These are phyloP conservation scores for Stentor coeruleus DNA, from an alignment of 73 alveolate species.

Conservation along the genomic window DNA sequence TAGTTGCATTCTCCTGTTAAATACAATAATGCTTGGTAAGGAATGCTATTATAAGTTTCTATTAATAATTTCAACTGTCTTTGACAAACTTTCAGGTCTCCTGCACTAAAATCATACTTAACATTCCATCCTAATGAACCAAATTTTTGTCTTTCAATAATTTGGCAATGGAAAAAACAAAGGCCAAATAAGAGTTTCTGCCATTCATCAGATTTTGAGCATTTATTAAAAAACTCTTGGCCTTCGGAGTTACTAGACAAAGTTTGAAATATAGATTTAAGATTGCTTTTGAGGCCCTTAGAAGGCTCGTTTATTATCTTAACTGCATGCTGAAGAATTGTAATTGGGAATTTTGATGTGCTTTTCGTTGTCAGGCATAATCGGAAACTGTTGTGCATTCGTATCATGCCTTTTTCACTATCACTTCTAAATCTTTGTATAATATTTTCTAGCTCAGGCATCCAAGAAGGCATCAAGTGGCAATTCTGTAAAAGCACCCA, in stretches of 20 bases:
- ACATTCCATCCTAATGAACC: slow-evolving; percentile 99
- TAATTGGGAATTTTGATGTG: slow-evolving; percentile 89
- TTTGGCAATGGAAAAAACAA: slow-evolving; percentile 95
- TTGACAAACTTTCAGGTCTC: slow-evolving; percentile 94
- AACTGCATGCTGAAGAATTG: slow-evolving; percentile 89
- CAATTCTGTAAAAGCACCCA: slow-evolving; percentile 98
- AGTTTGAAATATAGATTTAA: slow-evolving; percentile 75
- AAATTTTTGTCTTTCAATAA: slow-evolving; percentile 92
- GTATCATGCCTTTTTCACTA: slow-evolving; percentile 44
- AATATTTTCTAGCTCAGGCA: slow-evolving; percentile 91
- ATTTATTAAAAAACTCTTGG: slow-evolving; percentile 80
- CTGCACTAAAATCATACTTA: slow-evolving; percentile 94
- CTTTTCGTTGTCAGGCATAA: slow-evolving; percentile 95
- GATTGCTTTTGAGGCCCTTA: slow-evolving; percentile 84
- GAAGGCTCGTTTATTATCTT: slow-evolving; percentile 98
- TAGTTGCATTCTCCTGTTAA: slow-evolving; percentile 99
- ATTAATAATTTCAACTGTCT: slow-evolving; percentile 96
- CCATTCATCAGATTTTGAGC: slow-evolving; percentile 87
- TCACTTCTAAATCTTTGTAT: slow-evolving; percentile 62
- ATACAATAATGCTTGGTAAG: slow-evolving; percentile 92
- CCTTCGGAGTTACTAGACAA: slow-evolving; percentile 76
- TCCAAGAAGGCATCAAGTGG: slow-evolving; percentile 95
- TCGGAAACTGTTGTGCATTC: slow-evolving; percentile 90
- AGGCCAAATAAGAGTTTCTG: slow-evolving; percentile 90
- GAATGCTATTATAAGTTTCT: slow-evolving; percentile 92